Percentiles rank a stretch among this genome's conserved stretches.
Evolutionary conservation across 1,284 basidiomycete species (phyloP).

Genomic region (Fomitiporia mediterranea): DNA sequence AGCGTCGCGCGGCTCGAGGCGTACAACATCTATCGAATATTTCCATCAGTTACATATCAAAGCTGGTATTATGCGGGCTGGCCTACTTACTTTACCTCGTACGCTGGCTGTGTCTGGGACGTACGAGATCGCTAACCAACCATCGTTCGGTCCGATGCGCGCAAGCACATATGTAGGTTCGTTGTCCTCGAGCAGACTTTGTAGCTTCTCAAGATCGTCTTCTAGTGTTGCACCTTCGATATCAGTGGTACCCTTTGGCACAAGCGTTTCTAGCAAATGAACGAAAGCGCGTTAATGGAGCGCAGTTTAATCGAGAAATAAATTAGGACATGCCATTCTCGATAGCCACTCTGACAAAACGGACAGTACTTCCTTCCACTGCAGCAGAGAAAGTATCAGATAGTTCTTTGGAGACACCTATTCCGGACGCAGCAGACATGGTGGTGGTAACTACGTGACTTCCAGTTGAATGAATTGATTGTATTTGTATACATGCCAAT

Average conservation of each 20-base stretch:
- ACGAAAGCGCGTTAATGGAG: constrained; percentile 16
- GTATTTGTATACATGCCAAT: not conserved
- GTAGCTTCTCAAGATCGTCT: constrained; percentile 56
- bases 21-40: constrained; percentile 97
- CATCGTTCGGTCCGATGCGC: constrained; percentile 46
- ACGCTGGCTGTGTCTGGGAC: constrained; percentile 73
- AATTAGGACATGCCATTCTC: constrained; percentile 51
- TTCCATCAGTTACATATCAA: not conserved
- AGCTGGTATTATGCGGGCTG: not conserved
- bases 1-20: constrained; percentile 78
- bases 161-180: constrained; percentile 70
- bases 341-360: constrained; percentile 74
- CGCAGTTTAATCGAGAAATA: constrained; percentile 20
- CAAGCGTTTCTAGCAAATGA: constrained; percentile 54
- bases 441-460: constrained; percentile 1
- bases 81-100: constrained; percentile 59
- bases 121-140: constrained; percentile 71
- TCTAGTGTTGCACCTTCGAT: constrained; percentile 45
- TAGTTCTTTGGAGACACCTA: constrained; percentile 29
- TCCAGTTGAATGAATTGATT: no score
- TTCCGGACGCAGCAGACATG: constrained; percentile 69
- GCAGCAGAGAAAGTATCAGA: constrained; percentile 51
- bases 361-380: constrained; percentile 41
- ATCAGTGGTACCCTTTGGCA: constrained; percentile 47
- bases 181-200: constrained; percentile 52